These are phyloP conservation scores for Diaporthe sp. DNA, from an alignment of 2,329 filamentous ascomycete species.

Conservation along the genomic window DNA sequence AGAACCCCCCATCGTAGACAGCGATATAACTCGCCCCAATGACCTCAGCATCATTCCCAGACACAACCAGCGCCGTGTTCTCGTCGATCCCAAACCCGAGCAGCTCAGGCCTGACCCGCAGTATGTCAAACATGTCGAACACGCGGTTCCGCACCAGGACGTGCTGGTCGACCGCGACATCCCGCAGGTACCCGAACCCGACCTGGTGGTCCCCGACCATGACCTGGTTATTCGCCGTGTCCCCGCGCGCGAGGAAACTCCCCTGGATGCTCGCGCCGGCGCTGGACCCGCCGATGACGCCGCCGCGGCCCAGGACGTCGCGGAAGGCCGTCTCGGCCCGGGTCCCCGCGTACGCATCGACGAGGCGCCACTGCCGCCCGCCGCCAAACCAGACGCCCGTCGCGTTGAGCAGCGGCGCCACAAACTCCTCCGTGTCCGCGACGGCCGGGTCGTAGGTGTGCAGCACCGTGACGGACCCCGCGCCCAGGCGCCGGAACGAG, in stretches of 20 bases:
- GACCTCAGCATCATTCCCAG: slow-evolving; percentile 42
- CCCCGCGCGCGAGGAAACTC: slow-evolving; percentile 45
- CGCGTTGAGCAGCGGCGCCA: slow-evolving; percentile 40
- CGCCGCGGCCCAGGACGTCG: slow-evolving; percentile 43
- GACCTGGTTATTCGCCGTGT: slow-evolving; percentile 45
- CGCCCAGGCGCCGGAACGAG: slow-evolving; percentile 43
- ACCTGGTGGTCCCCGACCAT: slow-evolving; percentile 46
- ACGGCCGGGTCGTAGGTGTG: slow-evolving; percentile 45
- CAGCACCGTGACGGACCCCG: slow-evolving; percentile 43
- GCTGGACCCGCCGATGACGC: slow-evolving; percentile 43
- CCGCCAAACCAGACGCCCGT: slow-evolving; percentile 46
- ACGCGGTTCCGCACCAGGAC: slow-evolving; percentile 44
- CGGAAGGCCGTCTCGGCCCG: slow-evolving; percentile 42
- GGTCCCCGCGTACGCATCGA: slow-evolving; percentile 47
- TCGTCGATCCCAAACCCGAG: slow-evolving; percentile 46
- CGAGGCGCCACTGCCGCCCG: slow-evolving; percentile 46
- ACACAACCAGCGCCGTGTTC: slow-evolving; percentile 46
- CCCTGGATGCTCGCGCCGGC: slow-evolving; percentile 47
- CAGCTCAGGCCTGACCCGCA: slow-evolving; percentile 43
- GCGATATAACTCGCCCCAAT: slow-evolving; percentile 44
- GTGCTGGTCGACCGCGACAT: slow-evolving; percentile 46
- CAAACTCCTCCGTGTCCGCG: slow-evolving; percentile 46
- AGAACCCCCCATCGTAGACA: slow-evolving; percentile 45
- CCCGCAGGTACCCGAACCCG: slow-evolving; percentile 44
- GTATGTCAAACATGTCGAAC: slow-evolving; percentile 48